phyloP scores from a whole-genome alignment of 495 filamentous ascomycete genomes.

The Aspergillus taichungensis region DNA sequence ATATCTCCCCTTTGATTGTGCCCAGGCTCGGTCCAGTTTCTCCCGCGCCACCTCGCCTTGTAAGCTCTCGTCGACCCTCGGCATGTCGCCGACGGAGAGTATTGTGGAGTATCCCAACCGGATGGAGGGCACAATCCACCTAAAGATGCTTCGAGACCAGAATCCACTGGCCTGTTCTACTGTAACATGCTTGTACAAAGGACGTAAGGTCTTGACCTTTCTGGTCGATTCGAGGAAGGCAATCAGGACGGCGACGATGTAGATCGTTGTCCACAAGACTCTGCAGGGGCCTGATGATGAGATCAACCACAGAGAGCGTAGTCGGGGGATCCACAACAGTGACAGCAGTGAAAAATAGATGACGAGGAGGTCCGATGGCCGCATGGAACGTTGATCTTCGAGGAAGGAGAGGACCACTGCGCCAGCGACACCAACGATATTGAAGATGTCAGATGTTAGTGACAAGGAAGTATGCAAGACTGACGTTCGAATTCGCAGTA shows the following conservation, averaged over 20 bases:
- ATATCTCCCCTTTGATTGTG: background rate
- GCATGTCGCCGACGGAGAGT: slow-evolving; percentile 21
- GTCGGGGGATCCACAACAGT: slow-evolving; percentile 15
- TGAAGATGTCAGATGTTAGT: slow-evolving; percentile 11
- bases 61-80: background rate
- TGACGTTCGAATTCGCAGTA: slow-evolving; percentile 1
- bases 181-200: slow-evolving; percentile 10
- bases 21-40: background rate
- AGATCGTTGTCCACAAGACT: slow-evolving; percentile 9
- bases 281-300: slow-evolving; percentile 2
- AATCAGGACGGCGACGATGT: slow-evolving; percentile 7
- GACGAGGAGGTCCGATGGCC: slow-evolving; percentile 23
- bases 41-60: background rate
- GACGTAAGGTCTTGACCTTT: slow-evolving; percentile 14
- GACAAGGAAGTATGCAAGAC: background rate
- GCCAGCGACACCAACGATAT: slow-evolving; percentile 5
- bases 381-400: slow-evolving; percentile 24
- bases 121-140: slow-evolving; percentile 25
- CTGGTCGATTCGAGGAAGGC: slow-evolving; percentile 18
- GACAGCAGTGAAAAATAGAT: slow-evolving; percentile 21
- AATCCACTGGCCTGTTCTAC: slow-evolving; percentile 18
- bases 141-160: slow-evolving; percentile 24
- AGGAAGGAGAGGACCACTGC: slow-evolving; percentile 18
- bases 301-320: slow-evolving; percentile 22
- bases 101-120: slow-evolving; percentile 16